phyloP scores from a whole-genome alignment of 2,329 filamentous ascomycete species.

The Penicillium sp. region DNA sequence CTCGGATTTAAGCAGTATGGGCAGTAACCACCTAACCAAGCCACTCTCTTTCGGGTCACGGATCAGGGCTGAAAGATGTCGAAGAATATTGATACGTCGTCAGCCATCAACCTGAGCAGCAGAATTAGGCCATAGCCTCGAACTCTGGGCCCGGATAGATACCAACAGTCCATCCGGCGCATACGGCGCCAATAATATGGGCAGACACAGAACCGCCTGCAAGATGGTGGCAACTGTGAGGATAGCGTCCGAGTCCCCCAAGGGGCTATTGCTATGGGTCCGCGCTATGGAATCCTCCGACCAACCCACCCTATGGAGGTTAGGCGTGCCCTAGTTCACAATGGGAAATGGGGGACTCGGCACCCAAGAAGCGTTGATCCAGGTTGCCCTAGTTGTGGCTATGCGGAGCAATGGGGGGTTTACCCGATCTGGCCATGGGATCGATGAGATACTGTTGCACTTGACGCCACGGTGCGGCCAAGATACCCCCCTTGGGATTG shows the following conservation, averaged over 20 bases:
- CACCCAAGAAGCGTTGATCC: conserved; percentile 20
- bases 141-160: conserved; percentile 10
- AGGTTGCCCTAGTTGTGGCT: conserved; percentile 18
- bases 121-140: conserved; percentile 12
- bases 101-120: neutral
- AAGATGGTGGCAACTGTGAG: conserved; percentile 29
- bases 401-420: conserved; percentile 15
- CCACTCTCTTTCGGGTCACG: neutral
- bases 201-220: conserved; percentile 24
- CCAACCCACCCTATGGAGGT: conserved; percentile 23
- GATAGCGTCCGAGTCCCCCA: conserved; percentile 27
- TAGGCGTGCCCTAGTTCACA: conserved; percentile 27
- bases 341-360: conserved; percentile 19
- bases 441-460: conserved; percentile 14
- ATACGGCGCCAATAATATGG: conserved; percentile 33
- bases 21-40: conserved; percentile 13
- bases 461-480: neutral
- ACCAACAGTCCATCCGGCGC: conserved; percentile 21
- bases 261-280: conserved; percentile 30
- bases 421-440: conserved; percentile 4
- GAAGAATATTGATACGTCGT: neutral
- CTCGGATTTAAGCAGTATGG: conserved; percentile 22
- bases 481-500: neutral
- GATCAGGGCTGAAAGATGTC: neutral
- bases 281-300: conserved; percentile 32